Evolutionary conservation across 2,329 filamentous ascomycete species (phyloP).

Genomic region (Chaetomium strumarium): DNA sequence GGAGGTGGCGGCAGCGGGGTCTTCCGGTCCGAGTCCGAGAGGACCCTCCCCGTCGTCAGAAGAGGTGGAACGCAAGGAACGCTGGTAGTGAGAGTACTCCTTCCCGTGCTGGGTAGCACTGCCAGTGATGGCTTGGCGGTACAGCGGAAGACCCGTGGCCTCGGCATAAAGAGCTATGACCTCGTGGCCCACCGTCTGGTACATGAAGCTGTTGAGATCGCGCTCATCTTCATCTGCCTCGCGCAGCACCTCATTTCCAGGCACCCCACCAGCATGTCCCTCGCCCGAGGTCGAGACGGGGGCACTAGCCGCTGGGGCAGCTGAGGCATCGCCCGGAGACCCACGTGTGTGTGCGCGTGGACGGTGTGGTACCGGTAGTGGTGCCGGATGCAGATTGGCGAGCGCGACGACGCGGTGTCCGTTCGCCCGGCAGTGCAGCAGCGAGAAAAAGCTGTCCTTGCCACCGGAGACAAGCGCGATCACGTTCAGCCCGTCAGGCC

Average conservation of each 20-base stretch:
- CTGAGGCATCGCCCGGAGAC: constrained; percentile 2
- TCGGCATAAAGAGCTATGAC: constrained; percentile 78
- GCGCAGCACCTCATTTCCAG: constrained; percentile 29
- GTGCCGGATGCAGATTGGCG: constrained; percentile 72
- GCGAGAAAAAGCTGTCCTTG: constrained; percentile 92
- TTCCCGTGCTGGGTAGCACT: constrained; percentile 62
- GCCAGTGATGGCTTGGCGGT: constrained; percentile 71
- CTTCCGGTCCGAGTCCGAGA: background rate
- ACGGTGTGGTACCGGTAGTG: background rate
- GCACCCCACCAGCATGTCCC: constrained; percentile 8
- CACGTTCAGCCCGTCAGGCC: constrained; percentile 53
- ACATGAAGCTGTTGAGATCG: constrained; percentile 98
- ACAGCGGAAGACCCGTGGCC: constrained; percentile 76
- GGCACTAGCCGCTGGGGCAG: constrained; percentile 15
- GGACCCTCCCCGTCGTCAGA: background rate
- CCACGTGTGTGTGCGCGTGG: background rate
- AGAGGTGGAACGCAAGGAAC: background rate
- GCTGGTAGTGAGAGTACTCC: constrained; percentile 51
- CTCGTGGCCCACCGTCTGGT: constrained; percentile 90
- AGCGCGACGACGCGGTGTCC: constrained; percentile 82
- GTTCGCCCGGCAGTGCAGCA: constrained; percentile 82
- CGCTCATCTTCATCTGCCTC: constrained; percentile 38
- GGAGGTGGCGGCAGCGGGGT: background rate
- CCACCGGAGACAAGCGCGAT: constrained; percentile 92
- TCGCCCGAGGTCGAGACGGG: constrained; percentile 12